Evolutionary conservation across 1,284 basidiomycete species (phyloP), one percentile per base, ranked within the genome.

Genomic region (Microbotryum violaceum): DNA sequence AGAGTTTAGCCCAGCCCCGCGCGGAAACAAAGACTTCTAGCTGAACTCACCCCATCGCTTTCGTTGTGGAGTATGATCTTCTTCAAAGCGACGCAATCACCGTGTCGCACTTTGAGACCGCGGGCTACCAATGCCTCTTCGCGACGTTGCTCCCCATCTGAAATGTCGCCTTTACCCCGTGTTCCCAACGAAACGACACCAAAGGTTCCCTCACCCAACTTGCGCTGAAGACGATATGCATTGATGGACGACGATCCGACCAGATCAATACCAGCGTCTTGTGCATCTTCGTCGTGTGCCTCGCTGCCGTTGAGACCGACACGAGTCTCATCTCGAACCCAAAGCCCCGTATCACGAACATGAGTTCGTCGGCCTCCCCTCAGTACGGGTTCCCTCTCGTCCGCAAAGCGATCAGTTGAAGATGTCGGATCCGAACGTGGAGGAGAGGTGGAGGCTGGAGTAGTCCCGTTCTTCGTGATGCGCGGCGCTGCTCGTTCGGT

Each of bases 51-150:
- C 56, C 92, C 94, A 74, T 93, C 91, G 73, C 91, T 91, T 76
- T 93, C 89, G 69, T 92, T 91, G 75, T 97, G 92, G 82, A 97
- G 91, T 54, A 94, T 80, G 65, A 98, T 93, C 55, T 90, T 84
- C 75, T 99, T 99, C 53, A 98, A 77, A 2, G 94, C 94, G 8
- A 98, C 91, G 0, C 81, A 76, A 8, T 77, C 79, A 1, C 83
- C 82, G 27, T 67, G 58, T 33, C 65, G 45, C 5, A 73, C 69
- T 14, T 60, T 60, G 44, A 68, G 27, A 10, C 63, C 66, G 21
- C 53, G 55, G 49, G 37, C 31, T 6, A 61, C 55, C 4, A 55
- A 27, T 37, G 29, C 14, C 16, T 65, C 58, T 58, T 68, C 66
- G 10, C 12, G 12, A 10, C 49, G 47, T 45, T 49, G 20, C 8